Percentiles rank a stretch among this genome's conserved stretches.
Evolutionary conservation across 306 rosid species (phyloP).

Genomic region (Inga laurina): DNA sequence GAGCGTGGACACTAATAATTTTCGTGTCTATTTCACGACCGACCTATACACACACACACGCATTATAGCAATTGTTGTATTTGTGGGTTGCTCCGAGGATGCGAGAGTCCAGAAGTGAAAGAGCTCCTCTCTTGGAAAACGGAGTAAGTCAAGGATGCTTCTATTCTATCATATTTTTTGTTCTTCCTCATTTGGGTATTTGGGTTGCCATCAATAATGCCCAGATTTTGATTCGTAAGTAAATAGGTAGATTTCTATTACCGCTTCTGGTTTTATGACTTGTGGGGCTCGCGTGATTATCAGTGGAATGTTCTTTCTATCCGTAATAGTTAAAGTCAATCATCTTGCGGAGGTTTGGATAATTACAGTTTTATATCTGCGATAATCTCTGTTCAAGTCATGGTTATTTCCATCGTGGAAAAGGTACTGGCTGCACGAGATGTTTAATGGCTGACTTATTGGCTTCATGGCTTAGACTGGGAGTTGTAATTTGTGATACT

Average conservation of each 20-base stretch:
- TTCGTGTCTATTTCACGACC: not conserved
- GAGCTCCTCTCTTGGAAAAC: conserved; percentile 45
- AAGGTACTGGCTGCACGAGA: not conserved
- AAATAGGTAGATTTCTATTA: not conserved
- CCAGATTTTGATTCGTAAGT: not conserved
- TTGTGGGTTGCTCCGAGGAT: conserved; percentile 19
- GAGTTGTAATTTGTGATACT: not conserved
- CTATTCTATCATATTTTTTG: not conserved
- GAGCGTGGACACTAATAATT: not conserved
- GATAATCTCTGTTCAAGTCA: not conserved
- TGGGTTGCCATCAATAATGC: not conserved
- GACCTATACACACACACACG: not conserved
- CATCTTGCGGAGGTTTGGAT: not conserved
- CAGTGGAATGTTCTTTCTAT: not conserved
- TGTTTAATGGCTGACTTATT: not conserved
- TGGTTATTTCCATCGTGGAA: not conserved
- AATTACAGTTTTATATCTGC: not conserved
- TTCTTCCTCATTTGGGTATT: not conserved
- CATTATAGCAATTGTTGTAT: not conserved
- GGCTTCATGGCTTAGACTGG: not conserved
- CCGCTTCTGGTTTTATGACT: not conserved
- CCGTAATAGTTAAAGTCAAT: not conserved
- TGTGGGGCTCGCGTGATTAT: not conserved
- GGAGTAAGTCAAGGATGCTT: conserved; percentile 32
- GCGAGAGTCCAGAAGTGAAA: conserved; percentile 37